Evolutionary conservation across 2,329 filamentous ascomycete genomes (phyloP).

Genomic region (Zymoseptoria pseudotritici): DNA sequence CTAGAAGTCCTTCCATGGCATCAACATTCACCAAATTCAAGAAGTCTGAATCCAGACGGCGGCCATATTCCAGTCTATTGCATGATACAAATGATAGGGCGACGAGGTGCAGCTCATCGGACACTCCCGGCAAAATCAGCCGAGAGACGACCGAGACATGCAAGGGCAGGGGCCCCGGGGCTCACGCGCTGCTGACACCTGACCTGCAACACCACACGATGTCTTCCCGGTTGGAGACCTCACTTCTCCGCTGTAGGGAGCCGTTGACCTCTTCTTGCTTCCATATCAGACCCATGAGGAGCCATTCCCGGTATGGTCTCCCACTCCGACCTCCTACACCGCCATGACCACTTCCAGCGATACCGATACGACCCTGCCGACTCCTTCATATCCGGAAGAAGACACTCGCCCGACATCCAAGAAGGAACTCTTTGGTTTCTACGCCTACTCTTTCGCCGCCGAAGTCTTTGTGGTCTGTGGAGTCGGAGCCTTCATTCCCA

Average conservation of each 20-base stretch:
- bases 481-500: constrained; percentile 84
- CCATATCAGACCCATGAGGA: constrained; percentile 38
- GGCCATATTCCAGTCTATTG: too few species aligned
- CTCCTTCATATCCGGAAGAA: constrained; percentile 65
- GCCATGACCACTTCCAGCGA: neutral
- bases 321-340: neutral
- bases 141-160: neutral
- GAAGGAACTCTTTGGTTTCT: constrained; percentile 89
- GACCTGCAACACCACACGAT: neutral
- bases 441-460: constrained; percentile 90
- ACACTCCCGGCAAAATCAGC: neutral
- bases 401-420: constrained; percentile 80
- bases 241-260: neutral
- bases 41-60: too few species aligned
- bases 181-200: neutral
- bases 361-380: constrained; percentile 12
- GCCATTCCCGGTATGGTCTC: constrained; percentile 18
- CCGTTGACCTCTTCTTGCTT: neutral
- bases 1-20: too few species aligned
- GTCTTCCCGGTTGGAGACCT: neutral
- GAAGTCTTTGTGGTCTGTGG: constrained; percentile 95
- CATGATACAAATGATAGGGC: too few species aligned
- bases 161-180: neutral
- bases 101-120: too few species aligned
- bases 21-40: too few species aligned